phyloP scores from a whole-genome alignment of 148 eudicot genomes.

The Silene latifolia region DNA sequence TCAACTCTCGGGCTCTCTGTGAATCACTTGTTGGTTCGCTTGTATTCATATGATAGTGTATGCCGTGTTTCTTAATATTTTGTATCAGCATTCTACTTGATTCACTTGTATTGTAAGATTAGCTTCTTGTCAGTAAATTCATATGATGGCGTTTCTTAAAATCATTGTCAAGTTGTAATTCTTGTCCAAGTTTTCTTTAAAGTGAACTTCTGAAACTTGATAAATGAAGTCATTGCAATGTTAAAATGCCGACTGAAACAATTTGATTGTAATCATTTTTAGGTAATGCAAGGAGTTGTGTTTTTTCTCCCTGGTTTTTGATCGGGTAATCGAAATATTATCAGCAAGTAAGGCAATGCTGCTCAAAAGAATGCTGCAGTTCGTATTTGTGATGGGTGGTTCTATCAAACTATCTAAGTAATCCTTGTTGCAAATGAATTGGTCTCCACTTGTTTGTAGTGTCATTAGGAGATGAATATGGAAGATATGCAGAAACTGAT shows the following conservation, averaged over 20 bases:
- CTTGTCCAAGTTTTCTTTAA: neutral
- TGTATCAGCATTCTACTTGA: too few relatives aligned
- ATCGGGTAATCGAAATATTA: neutral
- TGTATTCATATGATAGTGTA: neutral
- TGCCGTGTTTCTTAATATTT: too few relatives aligned
- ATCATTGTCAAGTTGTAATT: neutral
- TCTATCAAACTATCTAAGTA: slow-evolving; percentile 2
- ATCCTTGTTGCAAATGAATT: slow-evolving; percentile 5
- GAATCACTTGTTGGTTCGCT: too few relatives aligned
- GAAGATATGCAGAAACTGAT: slow-evolving; percentile 72
- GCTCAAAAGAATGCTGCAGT: neutral
- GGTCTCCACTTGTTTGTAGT: slow-evolving; percentile 8
- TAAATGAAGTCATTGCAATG: neutral
- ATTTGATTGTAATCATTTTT: neutral
- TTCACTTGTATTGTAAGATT: too few relatives aligned
- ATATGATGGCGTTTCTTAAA: too few relatives aligned
- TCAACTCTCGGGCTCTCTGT: too few relatives aligned
- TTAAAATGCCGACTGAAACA: neutral
- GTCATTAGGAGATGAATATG: slow-evolving; percentile 31
- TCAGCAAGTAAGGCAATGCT: slow-evolving; percentile 3
- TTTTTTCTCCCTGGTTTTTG: neutral
- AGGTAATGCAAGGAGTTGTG: neutral
- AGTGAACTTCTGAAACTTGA: neutral
- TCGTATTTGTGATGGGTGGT: slow-evolving; percentile 3
- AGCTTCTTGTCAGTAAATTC: too few relatives aligned